phyloP scores from a whole-genome alignment of 2,329 filamentous ascomycete species.

The Aspergillus luchuensis region DNA sequence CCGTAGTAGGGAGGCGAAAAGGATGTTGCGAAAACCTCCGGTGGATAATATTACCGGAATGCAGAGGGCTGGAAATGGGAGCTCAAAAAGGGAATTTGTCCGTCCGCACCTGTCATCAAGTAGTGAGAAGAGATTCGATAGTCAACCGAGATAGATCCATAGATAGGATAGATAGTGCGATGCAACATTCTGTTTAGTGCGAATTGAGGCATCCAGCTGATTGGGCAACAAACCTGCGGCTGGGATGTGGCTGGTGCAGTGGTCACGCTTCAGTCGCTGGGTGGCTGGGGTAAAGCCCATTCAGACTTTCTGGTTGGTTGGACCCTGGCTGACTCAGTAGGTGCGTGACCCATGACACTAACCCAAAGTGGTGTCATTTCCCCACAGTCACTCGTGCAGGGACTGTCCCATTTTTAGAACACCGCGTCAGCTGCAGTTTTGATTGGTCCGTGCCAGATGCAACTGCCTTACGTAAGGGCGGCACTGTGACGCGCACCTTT shows the following conservation, averaged over 20 bases:
- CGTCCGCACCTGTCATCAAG: too few species aligned
- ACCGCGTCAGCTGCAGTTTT: background rate
- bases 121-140: too few species aligned
- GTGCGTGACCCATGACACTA: background rate
- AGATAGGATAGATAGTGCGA: background rate
- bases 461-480: background rate
- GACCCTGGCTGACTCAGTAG: background rate
- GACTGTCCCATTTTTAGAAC: conserved; percentile 1
- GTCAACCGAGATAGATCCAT: too few species aligned
- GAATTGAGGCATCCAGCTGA: background rate
- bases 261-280: background rate
- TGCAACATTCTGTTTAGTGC: too few species aligned
- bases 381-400: background rate
- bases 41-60: too few species aligned
- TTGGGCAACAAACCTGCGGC: background rate
- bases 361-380: background rate
- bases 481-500: too few species aligned
- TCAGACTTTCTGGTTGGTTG: background rate
- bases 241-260: background rate
- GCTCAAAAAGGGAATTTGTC: too few species aligned
- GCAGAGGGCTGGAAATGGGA: too few species aligned
- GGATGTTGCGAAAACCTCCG: too few species aligned
- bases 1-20: background rate
- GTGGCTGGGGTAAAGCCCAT: background rate
- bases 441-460: background rate